Evolutionary conservation across 306 rosid species (phyloP).

Genomic region (Ormosia emarginata): DNA sequence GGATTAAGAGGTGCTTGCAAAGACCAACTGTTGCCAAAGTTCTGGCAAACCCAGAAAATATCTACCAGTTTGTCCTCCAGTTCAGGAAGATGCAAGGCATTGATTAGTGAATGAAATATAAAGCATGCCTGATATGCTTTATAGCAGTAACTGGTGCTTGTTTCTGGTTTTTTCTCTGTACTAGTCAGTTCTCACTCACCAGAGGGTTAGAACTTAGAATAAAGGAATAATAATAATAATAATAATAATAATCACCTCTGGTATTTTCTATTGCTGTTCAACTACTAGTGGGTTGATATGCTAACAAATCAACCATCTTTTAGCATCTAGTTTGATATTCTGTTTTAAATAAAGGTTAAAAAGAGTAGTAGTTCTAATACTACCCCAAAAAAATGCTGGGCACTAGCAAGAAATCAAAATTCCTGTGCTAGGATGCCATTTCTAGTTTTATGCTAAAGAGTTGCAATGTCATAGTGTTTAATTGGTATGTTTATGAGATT

Average conservation of each 20-base stretch:
- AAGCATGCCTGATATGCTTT: not conserved
- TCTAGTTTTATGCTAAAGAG: not conserved
- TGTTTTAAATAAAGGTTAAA: not conserved
- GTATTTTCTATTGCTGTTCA: not conserved
- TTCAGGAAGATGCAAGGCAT: slow-evolving; percentile 41
- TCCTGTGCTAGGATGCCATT: not conserved
- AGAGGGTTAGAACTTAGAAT: not conserved
- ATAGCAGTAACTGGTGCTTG: not conserved
- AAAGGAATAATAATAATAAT: too few species aligned
- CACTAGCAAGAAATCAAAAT: not conserved
- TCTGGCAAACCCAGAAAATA: slow-evolving; percentile 47
- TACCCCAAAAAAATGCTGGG: not conserved
- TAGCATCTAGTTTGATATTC: not conserved
- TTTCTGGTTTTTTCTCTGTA: not conserved
- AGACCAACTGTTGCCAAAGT: slow-evolving; percentile 45
- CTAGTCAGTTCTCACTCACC: not conserved
- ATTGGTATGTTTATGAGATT: not conserved
- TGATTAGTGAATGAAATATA: not conserved
- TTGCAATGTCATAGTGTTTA: not conserved
- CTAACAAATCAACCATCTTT: not conserved
- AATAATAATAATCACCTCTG: not conserved
- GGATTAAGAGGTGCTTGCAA: slow-evolving; percentile 48
- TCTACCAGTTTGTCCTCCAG: slow-evolving; percentile 39
- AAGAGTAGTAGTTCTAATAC: not conserved
- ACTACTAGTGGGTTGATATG: not conserved